Evolutionary conservation across 1,284 basidiomycete species (phyloP).

Genomic region (Meira nashicola): DNA sequence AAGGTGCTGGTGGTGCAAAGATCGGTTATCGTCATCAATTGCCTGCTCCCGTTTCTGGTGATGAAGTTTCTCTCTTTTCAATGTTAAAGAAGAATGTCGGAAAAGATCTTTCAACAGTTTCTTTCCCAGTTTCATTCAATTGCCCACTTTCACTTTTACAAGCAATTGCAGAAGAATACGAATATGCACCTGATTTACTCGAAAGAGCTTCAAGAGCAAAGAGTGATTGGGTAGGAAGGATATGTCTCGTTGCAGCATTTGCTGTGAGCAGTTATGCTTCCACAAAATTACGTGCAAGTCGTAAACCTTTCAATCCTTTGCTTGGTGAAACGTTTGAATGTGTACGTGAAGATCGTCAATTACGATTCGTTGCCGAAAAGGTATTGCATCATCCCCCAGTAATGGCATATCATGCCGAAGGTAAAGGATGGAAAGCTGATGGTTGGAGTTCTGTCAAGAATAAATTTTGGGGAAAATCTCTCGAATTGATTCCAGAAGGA

Average conservation of each 20-base stretch:
- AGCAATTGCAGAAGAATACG: slow-evolving; percentile 50
- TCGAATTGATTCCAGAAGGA: slow-evolving; percentile 51
- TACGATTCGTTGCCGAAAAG: slow-evolving; percentile 49
- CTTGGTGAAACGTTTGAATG: slow-evolving; percentile 52
- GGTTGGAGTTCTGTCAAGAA: slow-evolving; percentile 49
- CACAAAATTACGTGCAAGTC: slow-evolving; percentile 46
- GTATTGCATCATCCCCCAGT: slow-evolving; percentile 51
- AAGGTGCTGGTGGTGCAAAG: slow-evolving; percentile 1
- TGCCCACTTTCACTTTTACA: slow-evolving; percentile 50
- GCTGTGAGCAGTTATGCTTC: slow-evolving; percentile 46
- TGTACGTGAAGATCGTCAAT: slow-evolving; percentile 44
- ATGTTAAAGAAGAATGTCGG: slow-evolving; percentile 82
- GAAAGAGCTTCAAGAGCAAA: slow-evolving; percentile 37
- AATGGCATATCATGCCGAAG: slow-evolving; percentile 45
- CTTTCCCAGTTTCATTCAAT: slow-evolving; percentile 53
- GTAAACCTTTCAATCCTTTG: slow-evolving; percentile 52
- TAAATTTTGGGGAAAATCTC: slow-evolving; percentile 52
- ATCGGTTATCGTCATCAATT: slow-evolving; percentile 56
- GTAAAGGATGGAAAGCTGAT: slow-evolving; percentile 44
- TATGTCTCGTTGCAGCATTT: slow-evolving; percentile 45
- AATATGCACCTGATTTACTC: slow-evolving; percentile 49
- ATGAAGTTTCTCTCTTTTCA: slow-evolving; percentile 79
- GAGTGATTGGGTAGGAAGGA: slow-evolving; percentile 41
- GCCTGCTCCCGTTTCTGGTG: slow-evolving; percentile 61
- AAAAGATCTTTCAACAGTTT: slow-evolving; percentile 52